Base-by-base conservation (phyloP, 441 rosid genomes). In the Arabidopsis hybrid region DNA sequence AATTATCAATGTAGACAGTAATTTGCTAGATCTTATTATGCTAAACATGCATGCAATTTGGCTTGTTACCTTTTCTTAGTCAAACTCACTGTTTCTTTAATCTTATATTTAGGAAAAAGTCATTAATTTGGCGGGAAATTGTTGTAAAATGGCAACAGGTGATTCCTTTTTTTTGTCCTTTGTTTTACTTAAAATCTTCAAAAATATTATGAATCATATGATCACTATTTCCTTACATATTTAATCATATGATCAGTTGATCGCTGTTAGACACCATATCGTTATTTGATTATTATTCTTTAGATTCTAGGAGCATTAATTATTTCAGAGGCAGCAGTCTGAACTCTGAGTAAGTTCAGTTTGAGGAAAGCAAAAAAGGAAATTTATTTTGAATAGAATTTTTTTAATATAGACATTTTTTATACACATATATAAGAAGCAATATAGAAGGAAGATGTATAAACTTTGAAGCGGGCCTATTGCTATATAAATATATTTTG, bases 251-350 rank as follows among this genome's bases (percentile, higher is more conserved):
- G 26, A 21, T 21, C 26, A 50, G 26, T 21, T 21, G 26, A 21
- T 21, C 26, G 26, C 68, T 50, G 56, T 67, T 65, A 70, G 26
- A 21, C 26, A 70, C 70, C 67, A 69, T 76, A 70, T 76, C 14
- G 50, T 49, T 32, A 57, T 58, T 77, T 76, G 67, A 71, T 65
- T 71, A 65, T 65, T 64, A 36, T 71, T 40, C 72, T 42, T 51
- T 77, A 71, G 76, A 77, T 77, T 77, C 68, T 77, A 18, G 38
- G 72, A 49, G 72, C 80, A 77, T 77, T 77, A 40, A 65, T 17
- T 75, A 69, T 67, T 60, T 70, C 53, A 76, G 71, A 58, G 38
- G 51, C 56, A 49, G 16, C 76, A 77, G 80, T 47, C 76, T 65
- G 76, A 77, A 58, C 68, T 65, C 76, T 77, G 68, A 57, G 72